Percentiles rank a stretch among this genome's conserved stretches.
phyloP scores from a whole-genome alignment of 306 rosid genomes.

The Pyrus bretschneideri region DNA sequence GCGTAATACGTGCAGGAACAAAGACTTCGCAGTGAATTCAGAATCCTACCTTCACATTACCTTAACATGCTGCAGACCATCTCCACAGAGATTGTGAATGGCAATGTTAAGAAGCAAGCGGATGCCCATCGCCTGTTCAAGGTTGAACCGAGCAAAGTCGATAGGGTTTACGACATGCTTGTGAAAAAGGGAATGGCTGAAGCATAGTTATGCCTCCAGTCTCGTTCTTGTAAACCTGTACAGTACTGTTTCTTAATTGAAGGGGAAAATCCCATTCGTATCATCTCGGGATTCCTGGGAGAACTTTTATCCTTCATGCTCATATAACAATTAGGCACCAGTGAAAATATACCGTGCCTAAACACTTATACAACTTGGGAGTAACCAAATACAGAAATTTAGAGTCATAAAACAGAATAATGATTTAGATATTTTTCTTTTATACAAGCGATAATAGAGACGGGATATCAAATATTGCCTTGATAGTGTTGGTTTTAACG shows the following conservation, averaged over 20 bases:
- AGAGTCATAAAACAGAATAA: too few relatives aligned
- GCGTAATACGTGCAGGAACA: slow-evolving; percentile 45
- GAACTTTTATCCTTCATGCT: too few relatives aligned
- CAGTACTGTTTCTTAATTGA: not conserved
- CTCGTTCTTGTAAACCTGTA: not conserved
- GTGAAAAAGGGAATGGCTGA: slow-evolving; percentile 43
- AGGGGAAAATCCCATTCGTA: not conserved
- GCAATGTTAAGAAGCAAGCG: slow-evolving; percentile 51
- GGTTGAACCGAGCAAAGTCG: slow-evolving; percentile 70
- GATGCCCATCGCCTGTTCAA: slow-evolving; percentile 60
- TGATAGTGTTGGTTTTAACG: too few relatives aligned
- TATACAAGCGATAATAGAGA: too few relatives aligned
- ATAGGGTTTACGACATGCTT: slow-evolving; percentile 70
- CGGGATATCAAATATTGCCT: too few relatives aligned
- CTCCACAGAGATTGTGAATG: slow-evolving; percentile 46
- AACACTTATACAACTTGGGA: too few relatives aligned
- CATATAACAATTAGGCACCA: not conserved
- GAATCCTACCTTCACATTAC: slow-evolving; percentile 67
- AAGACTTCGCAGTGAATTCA: slow-evolving; percentile 58
- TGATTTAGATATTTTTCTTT: too few relatives aligned
- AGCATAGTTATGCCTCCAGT: slow-evolving; percentile 14
- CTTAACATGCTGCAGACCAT: slow-evolving; percentile 57
- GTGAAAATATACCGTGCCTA: too few relatives aligned
- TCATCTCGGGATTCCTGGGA: not conserved
- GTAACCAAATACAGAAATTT: too few relatives aligned